Base-by-base conservation (phyloP, 2,329 filamentous ascomycete genomes). In the Aspergillus hiratsukae region DNA sequence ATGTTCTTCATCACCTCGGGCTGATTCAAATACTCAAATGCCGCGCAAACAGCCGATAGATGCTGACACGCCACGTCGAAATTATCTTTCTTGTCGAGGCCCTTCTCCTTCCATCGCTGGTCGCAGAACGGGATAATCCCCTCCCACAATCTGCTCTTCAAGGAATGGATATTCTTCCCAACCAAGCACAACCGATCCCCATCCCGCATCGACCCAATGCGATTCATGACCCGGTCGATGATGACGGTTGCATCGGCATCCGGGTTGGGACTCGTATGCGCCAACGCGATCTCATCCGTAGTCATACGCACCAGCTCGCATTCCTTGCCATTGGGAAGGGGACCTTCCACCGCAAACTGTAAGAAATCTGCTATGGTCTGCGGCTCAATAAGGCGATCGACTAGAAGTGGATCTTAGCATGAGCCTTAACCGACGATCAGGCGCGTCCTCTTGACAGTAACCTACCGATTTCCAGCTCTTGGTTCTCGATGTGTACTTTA, bases 341-440 rank as follows among this genome's bases (percentile, higher is more conserved):
- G 27, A 1, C 51, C 49, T 2, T 48, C 41, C 9, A 46, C 1
- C 9, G 52, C 55, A 35, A 63, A 67, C 25, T 54, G 43, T 4
- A 66, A 7, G 21, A 68, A 68, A 6, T 61, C 35, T 6, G 35
- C 52, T 9, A 65, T 56, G 0, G 65, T 65, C 49, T 68, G 65
- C 9, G 63, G 62, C 45, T 67, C 66, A 31, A 69, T 49, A n/a
- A 68, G 41, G n/a, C 61, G 64, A 62, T 68, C 66, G 37, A 68
- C 66, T 69, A 40, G 31, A 37, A 3, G 31, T 37, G 14, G 31
- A 37, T 37, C 31, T 37, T 7, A 37, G 31, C 31, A 17, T 17
- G 14, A 37, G 31, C 14, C 14, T 37, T 14, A 17, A 7, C 31
- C 6, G 35, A 25, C n/a, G 19, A 41, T 23, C 43, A 7, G 48